Evolutionary conservation across 768 basidiomycete genomes (phyloP).

Genomic region (Boletus huronensis): DNA sequence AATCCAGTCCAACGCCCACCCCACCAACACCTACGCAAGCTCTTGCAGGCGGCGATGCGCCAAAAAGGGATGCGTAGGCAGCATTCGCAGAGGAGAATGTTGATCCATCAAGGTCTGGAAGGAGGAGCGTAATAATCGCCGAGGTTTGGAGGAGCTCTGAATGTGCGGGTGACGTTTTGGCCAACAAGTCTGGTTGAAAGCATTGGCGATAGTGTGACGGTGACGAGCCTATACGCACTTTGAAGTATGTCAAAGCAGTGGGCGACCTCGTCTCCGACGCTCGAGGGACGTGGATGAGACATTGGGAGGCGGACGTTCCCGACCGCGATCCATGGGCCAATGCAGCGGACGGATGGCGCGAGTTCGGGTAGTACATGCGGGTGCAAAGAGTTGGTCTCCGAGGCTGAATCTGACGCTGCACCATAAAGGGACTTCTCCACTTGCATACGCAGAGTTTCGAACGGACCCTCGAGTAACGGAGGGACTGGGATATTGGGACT

Average conservation of each 20-base stretch:
- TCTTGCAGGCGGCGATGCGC: slow-evolving; percentile 86
- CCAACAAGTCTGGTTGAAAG: slow-evolving; percentile 47
- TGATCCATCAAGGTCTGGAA: slow-evolving; percentile 66
- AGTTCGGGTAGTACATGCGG: neutral
- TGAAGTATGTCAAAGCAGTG: slow-evolving; percentile 62
- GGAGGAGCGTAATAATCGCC: slow-evolving; percentile 74
- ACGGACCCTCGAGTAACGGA: slow-evolving; percentile 42
- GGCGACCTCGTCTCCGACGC: slow-evolving; percentile 66
- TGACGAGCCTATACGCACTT: slow-evolving; percentile 40
- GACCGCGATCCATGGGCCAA: slow-evolving; percentile 68
- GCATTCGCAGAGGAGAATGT: slow-evolving; percentile 75
- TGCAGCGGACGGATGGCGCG: slow-evolving; percentile 20
- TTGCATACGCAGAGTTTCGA: slow-evolving; percentile 9
- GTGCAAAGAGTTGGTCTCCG: neutral
- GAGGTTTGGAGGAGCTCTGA: slow-evolving; percentile 17
- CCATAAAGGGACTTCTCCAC: slow-evolving; percentile 13
- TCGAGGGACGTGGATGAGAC: slow-evolving; percentile 45
- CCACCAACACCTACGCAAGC: slow-evolving; percentile 86
- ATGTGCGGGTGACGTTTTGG: slow-evolving; percentile 37
- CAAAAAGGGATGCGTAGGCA: slow-evolving; percentile 80
- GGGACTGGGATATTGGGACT: slow-evolving; percentile 39
- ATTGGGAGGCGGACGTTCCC: slow-evolving; percentile 45
- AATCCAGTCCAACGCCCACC: slow-evolving; percentile 67
- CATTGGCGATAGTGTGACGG: neutral
- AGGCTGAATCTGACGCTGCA: neutral